Conservation (phyloP, 192 early-diverging fungal species). For the Irineochytrium annulatum region DNA sequence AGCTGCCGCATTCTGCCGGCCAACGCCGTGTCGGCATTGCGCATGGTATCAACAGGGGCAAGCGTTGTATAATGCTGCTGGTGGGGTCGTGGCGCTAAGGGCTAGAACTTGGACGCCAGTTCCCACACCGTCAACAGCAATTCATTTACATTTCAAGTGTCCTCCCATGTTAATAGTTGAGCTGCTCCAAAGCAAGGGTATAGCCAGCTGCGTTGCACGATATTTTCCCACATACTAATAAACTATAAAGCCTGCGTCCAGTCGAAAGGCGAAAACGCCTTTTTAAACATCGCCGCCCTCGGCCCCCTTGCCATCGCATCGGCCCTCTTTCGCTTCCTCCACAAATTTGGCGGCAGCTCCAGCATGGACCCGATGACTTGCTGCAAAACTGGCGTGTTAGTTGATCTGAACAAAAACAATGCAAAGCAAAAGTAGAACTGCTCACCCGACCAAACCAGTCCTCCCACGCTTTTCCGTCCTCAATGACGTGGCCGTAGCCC, state of each 20-base stretch:
- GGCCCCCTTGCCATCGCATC: constrained; percentile 45
- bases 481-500: constrained; percentile 95
- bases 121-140: neutral
- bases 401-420: constrained; percentile 10
- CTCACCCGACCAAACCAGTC: constrained; percentile 77
- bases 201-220: neutral
- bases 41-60: no score
- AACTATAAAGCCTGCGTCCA: constrained; percentile 68
- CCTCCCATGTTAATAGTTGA: neutral
- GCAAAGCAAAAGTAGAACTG: constrained; percentile 11
- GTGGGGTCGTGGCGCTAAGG: no score
- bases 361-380: constrained; percentile 78
- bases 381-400: constrained; percentile 26
- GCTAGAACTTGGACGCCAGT: neutral
- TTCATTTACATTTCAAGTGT: neutral
- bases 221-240: neutral
- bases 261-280: constrained; percentile 74
- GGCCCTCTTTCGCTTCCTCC: constrained; percentile 62
- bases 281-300: constrained; percentile 52
- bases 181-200: neutral
- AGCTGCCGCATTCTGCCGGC: no score
- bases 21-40: no score
- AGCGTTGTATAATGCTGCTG: no score
- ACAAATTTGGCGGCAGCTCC: constrained; percentile 71
- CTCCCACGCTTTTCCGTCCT: constrained; percentile 72